These are phyloP conservation scores for Phalaenopsis equestris DNA, from an alignment of 106 monocot genomes.

Conservation along the genomic window DNA sequence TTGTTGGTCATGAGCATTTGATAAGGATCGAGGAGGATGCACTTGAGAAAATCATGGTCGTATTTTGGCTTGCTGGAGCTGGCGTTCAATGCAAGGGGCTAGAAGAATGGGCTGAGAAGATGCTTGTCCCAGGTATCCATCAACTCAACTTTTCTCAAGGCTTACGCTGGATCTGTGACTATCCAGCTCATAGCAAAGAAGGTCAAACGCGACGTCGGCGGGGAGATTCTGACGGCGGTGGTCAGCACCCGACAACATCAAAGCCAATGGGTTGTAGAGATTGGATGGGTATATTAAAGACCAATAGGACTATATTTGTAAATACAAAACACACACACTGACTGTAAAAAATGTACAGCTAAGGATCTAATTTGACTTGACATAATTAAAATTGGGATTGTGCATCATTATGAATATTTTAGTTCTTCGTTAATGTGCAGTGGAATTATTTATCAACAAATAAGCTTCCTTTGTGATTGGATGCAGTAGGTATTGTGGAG, in stretches of 20 bases:
- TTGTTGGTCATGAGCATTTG: slow-evolving; percentile 23
- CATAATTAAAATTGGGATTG: too few relatives aligned
- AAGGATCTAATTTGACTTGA: too few relatives aligned
- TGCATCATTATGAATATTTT: too few relatives aligned
- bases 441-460: too few relatives aligned
- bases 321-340: neutral
- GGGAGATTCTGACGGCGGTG: neutral
- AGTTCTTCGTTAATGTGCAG: too few relatives aligned
- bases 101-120: slow-evolving; percentile 58
- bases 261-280: neutral
- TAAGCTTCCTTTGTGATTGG: too few relatives aligned
- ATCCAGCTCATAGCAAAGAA: slow-evolving; percentile 25
- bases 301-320: neutral
- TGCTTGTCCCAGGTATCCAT: slow-evolving; percentile 40
- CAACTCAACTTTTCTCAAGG: slow-evolving; percentile 22
- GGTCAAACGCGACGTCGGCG: neutral
- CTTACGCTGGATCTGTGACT: neutral
- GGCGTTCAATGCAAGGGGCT: slow-evolving; percentile 1
- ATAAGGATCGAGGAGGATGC: slow-evolving; percentile 40
- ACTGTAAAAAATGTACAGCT: too few relatives aligned
- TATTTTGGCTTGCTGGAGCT: slow-evolving; percentile 39
- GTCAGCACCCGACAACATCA: slow-evolving; percentile 18
- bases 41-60: slow-evolving; percentile 37
- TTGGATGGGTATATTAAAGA: neutral
- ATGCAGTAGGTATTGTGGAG: too few relatives aligned